A percentile compares a stretch with the other conserved stretches of the same genome.
Conservation (phyloP, 768 basidiomycete genomes). For the Suillus luteus region DNA sequence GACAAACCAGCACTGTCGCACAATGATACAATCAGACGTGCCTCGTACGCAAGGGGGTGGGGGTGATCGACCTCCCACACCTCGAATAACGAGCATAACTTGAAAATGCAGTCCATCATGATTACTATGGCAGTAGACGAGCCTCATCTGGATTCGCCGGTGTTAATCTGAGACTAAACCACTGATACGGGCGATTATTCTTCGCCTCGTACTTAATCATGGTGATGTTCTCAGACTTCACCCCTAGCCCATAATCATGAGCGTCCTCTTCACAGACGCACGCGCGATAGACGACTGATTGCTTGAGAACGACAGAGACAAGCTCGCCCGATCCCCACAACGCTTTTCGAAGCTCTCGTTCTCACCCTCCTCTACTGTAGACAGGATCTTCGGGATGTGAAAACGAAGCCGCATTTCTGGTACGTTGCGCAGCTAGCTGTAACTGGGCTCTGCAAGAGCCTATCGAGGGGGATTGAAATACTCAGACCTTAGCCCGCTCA, state of each 20-base stretch:
- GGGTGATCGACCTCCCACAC: too few relatives aligned
- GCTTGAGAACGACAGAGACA: too few relatives aligned
- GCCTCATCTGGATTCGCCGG: neutral
- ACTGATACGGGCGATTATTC: too few relatives aligned
- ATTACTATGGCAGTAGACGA: neutral
- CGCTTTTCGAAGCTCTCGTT: conserved; percentile 14
- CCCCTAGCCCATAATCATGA: neutral
- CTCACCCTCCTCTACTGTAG: conserved; percentile 35
- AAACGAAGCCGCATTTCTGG: conserved; percentile 55
- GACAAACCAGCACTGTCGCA: conserved; percentile 14
- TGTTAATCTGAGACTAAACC: too few relatives aligned
- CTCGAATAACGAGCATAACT: too few relatives aligned
- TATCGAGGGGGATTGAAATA: conserved; percentile 62
- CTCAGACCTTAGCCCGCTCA: conserved; percentile 88
- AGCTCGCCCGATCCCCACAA: conserved; percentile 9
- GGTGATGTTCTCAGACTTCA: neutral
- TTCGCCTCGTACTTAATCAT: too few relatives aligned
- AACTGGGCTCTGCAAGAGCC: conserved; percentile 63
- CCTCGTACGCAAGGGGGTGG: conserved; percentile 22
- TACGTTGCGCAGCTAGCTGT: conserved; percentile 62
- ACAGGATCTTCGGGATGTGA: conserved; percentile 45
- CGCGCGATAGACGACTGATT: too few relatives aligned
- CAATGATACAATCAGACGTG: neutral
- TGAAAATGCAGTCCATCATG: too few relatives aligned
- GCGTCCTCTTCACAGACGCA: too few relatives aligned